These are phyloP conservation scores for Crithidia fasciculata DNA, from an alignment of 208 protist species.

Conservation along the genomic window DNA sequence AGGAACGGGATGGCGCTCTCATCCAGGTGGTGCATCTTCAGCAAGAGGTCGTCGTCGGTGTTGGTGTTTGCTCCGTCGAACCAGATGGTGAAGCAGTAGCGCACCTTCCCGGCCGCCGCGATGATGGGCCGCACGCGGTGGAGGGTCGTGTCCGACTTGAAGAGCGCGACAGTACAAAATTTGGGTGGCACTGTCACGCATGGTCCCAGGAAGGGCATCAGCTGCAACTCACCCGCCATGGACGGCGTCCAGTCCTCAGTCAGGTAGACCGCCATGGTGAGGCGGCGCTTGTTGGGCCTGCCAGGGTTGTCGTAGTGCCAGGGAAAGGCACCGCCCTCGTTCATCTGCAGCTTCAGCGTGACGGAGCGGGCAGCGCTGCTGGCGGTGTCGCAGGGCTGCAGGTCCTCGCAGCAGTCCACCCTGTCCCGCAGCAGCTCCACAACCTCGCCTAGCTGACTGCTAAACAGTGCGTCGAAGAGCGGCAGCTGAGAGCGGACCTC, in stretches of 20 bases:
- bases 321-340: constrained; percentile 55
- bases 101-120: constrained; percentile 4
- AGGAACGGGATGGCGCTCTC: constrained; percentile 38
- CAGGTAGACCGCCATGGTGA: constrained; percentile 65
- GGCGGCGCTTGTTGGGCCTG: constrained; percentile 50
- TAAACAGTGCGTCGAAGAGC: constrained; percentile 43
- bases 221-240: constrained; percentile 46
- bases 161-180: constrained; percentile 49
- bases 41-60: constrained; percentile 45
- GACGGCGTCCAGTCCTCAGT: constrained; percentile 41
- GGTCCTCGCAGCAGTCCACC: constrained; percentile 36
- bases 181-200: constrained; percentile 37
- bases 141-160: constrained; percentile 47
- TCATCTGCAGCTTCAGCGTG: constrained; percentile 68
- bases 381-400: constrained; percentile 30
- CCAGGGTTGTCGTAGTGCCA: constrained; percentile 73
- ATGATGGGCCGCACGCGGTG: constrained; percentile 44
- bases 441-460: constrained; percentile 35
- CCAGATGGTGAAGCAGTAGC: constrained; percentile 71
- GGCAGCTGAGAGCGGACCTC: constrained; percentile 36
- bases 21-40: constrained; percentile 40
- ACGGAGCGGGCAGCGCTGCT: constrained; percentile 18
- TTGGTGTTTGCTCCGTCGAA: constrained; percentile 49
- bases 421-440: constrained; percentile 45
- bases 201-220: constrained; percentile 49